Conservation (phyloP, 164 flowering plant species). For the Macadamia integrifolia region DNA sequence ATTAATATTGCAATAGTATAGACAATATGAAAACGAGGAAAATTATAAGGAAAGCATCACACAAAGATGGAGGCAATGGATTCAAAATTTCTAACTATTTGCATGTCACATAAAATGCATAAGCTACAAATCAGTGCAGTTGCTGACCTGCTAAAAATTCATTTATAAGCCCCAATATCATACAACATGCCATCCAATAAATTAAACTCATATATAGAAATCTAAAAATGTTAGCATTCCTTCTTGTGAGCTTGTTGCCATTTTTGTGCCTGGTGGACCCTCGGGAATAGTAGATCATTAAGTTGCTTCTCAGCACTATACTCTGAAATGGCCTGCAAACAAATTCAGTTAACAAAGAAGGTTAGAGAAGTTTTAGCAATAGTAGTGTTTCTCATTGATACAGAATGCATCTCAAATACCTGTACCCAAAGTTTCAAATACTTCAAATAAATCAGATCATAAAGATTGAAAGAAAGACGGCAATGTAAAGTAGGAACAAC, state of each 20-base stretch:
- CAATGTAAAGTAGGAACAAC: not conserved
- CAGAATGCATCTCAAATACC: not conserved
- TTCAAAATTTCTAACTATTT: constrained; percentile 2
- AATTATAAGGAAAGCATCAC: not conserved
- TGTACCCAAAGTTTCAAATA: not conserved
- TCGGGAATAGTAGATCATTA: constrained; percentile 71
- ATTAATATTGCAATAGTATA: no score
- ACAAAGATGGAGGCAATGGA: constrained; percentile 1
- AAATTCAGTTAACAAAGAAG: not conserved
- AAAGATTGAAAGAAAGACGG: not conserved
- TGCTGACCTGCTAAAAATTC: constrained; percentile 11
- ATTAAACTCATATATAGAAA: constrained; percentile 4
- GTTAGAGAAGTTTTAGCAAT: not conserved
- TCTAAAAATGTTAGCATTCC: constrained; percentile 25
- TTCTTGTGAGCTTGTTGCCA: constrained; percentile 46
- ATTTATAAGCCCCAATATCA: constrained; percentile 5
- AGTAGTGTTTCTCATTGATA: not conserved
- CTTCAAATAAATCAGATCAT: not conserved
- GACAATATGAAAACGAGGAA: no score
- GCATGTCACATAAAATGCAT: constrained; percentile 6
- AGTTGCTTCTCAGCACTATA: constrained; percentile 80
- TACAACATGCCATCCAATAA: constrained; percentile 11
- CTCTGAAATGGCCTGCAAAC: constrained; percentile 80
- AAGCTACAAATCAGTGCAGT: constrained; percentile 1
- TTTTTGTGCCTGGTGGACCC: constrained; percentile 39